Base-by-base conservation (phyloP, 768 basidiomycete genomes). In the Lactarius psammicola region DNA sequence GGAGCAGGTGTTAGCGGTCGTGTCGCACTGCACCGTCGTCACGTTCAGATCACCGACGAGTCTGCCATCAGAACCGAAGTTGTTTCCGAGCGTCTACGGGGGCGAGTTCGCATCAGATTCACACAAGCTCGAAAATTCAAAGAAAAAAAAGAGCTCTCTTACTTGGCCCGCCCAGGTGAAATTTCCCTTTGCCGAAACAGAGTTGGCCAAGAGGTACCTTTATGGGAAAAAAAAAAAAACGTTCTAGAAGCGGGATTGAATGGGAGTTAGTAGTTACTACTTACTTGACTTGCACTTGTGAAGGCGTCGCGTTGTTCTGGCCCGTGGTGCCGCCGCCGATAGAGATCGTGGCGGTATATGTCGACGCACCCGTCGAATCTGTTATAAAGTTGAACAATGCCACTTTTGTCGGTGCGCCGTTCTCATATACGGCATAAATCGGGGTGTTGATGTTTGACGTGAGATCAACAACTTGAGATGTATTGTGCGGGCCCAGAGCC, bases 161-260 rank as follows among this genome's bases (percentile, higher is more conserved):
- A 88, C 87, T 78, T 90, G 92, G 2, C 86, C 86, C 2, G 89
- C 91, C 90, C 91, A 93, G 0, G 85, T 87, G 62, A 92, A 84
- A 71, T 89, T 85, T 56, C 76, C 79, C 71, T 84, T 86, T 63
- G 85, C 82, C 1, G 83, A 77, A 3, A 90, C 85, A 1, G 82
- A 82, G 0, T 77, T 70, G 1, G 90, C 87, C 0, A 72, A 61
- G 36, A 90, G 79, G 70, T 88, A 90, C n/a, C n/a, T 71, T 86
- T 85, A n/a, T 13, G n/a, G n/a, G n/a, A n/a, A n/a, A n/a, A n/a
- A n/a, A n/a, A n/a, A n/a, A n/a, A n/a, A n/a, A n/a, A n/a, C n/a
- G 9, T 15, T 17, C 69, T 65, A 0, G 38, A 20, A 31, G 31
- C 17, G 26, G 51, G n/a, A n/a, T n/a, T n/a, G n/a, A n/a, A n/a